Evolutionary conservation across 306 rosid species (phyloP), one percentile per base, ranked within the genome.

Genomic region (Hippophae gyantsensis): DNA sequence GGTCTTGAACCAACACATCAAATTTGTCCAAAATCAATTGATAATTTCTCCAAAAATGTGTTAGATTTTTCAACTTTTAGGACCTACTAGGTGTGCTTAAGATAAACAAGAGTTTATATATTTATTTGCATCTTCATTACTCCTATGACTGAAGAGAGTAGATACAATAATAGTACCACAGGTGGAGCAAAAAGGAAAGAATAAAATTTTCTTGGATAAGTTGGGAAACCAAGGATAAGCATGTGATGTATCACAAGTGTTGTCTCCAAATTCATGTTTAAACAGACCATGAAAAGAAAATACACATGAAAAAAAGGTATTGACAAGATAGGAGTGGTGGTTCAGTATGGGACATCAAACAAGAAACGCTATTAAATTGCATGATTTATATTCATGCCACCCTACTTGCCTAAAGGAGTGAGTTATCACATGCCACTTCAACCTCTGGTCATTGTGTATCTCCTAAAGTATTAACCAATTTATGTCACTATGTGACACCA

Each of bases 341-440:
- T 63, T 63, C 3, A 27, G 26, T 27, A 71, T 68, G 82, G 82
- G 77, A 51, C 70, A 75, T 72, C 66, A 68, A 73, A 62, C 78
- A 69, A 75, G 71, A 61, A 68, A 65, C 75, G 71, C 76, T 64
- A 70, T 78, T 66, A 57, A 71, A 63, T 58, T 68, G 71, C 57
- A 82, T 52, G 54, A 54, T 67, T 71, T 69, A 32, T 32, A 74
- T 44, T 64, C 76, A 57, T 65, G 74, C 78, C 75, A 62, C 72
- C 50, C 65, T 62, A 61, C 58, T 58, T 67, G 71, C 68, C 80
- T 54, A 47, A 53, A 57, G 54, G 60, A 54, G 53, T 56, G 63
- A 54, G 53, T 56, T 42, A 48, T 64, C 83, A 70, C 74, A 73
- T 72, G 76, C 66, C 62, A 48, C 58, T 58, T 43, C 57, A 60